phyloP scores from a whole-genome alignment of 352 stramenopile species.

The Globisporangium abappressorium region DNA sequence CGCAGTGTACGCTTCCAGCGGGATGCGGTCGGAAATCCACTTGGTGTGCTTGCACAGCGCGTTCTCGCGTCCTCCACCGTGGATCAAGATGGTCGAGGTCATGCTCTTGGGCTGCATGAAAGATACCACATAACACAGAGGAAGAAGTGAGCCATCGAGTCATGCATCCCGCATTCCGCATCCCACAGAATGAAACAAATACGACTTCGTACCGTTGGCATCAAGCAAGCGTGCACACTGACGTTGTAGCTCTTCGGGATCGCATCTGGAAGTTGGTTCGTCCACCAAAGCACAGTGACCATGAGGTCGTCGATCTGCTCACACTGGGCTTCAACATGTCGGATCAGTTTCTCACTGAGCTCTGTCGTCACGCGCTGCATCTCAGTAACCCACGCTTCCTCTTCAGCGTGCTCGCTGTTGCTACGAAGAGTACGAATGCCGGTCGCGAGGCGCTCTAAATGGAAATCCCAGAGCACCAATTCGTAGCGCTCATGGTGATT shows the following conservation, averaged over 20 bases:
- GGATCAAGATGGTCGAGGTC: constrained; percentile 45
- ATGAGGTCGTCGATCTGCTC: constrained; percentile 38
- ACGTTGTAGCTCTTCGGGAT: constrained; percentile 24
- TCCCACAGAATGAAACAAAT: too few species aligned
- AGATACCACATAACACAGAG: background rate
- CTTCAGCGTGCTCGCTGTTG: constrained; percentile 4
- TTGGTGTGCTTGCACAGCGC: constrained; percentile 64
- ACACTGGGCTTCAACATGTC: constrained; percentile 10
- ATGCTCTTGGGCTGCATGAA: constrained; percentile 25
- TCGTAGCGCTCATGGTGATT: background rate
- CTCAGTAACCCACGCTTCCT: background rate
- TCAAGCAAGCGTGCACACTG: constrained; percentile 50
- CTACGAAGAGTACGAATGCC: constrained; percentile 5
- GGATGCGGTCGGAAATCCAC: constrained; percentile 59
- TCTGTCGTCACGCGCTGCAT: constrained; percentile 20
- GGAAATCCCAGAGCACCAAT: constrained; percentile 56
- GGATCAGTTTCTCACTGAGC: constrained; percentile 7
- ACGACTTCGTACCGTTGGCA: constrained; percentile 30
- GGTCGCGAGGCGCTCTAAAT: constrained; percentile 42
- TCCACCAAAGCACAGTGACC: constrained; percentile 66
- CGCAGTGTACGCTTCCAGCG: constrained; percentile 37
- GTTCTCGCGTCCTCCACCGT: constrained; percentile 41
- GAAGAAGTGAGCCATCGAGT: background rate
- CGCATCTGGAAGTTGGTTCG: background rate
- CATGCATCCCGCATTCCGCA: background rate